A percentile compares a stretch with the other conserved stretches of the same genome.
Evolutionary conservation across 2,329 filamentous ascomycete species (phyloP).

Genomic region (Alternaria postmessia): DNA sequence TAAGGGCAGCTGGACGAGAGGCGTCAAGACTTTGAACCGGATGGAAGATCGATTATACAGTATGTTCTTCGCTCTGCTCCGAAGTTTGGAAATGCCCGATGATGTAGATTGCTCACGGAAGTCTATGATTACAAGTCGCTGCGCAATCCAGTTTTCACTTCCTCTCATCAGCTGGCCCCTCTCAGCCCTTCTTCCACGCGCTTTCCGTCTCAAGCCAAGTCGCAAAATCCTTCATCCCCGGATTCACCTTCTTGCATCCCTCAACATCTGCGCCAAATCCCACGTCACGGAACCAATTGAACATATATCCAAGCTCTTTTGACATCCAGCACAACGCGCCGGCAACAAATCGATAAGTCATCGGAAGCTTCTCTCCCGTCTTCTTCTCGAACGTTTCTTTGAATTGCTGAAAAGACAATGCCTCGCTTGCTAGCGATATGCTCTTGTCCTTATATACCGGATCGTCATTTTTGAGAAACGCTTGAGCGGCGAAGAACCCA

Average conservation of each 20-base stretch:
- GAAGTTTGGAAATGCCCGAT: neutral
- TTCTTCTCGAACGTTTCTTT: constrained; percentile 53
- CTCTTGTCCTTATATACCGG: constrained; percentile 47
- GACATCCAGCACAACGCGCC: constrained; percentile 42
- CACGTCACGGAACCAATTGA: constrained; percentile 56
- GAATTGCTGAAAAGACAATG: constrained; percentile 54
- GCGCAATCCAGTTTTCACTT: neutral
- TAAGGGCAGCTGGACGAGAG: constrained; percentile 46
- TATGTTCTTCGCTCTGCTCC: neutral
- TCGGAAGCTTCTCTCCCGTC: constrained; percentile 54
- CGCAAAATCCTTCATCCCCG: constrained; percentile 55
- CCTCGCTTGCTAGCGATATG: constrained; percentile 60
- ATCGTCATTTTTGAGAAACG: constrained; percentile 52
- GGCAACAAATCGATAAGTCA: constrained; percentile 50
- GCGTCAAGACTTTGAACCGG: constrained; percentile 39
- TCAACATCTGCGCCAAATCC: constrained; percentile 56
- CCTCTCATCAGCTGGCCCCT: neutral
- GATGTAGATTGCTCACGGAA: neutral
- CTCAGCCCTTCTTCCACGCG: constrained; percentile 6
- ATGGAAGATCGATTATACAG: neutral
- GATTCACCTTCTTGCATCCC: constrained; percentile 51
- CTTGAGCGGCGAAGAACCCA: constrained; percentile 57
- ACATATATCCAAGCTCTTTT: constrained; percentile 55
- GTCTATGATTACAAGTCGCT: neutral
- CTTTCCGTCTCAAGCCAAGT: constrained; percentile 58